Evolutionary conservation across 2,329 filamentous ascomycete genomes (phyloP).

Genomic region (Gyromitra esculenta): DNA sequence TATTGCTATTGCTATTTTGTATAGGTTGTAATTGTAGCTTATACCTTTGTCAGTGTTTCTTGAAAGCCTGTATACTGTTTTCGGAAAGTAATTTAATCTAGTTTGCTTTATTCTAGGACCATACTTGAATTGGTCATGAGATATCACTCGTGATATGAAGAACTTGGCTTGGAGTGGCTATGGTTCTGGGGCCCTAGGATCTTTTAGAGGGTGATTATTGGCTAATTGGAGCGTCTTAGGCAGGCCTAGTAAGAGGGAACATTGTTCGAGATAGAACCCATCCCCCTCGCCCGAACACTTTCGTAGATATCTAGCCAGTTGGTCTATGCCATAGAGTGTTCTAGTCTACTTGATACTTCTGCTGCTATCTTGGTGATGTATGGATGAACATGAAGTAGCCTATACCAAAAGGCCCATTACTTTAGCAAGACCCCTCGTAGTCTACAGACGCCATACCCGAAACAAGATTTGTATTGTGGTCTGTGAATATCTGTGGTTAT

Average conservation of each 20-base stretch:
- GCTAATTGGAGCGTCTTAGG: no score
- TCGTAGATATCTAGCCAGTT: no score
- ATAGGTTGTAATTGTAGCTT: conserved; percentile 13
- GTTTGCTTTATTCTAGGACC: neutral
- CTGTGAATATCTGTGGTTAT: neutral
- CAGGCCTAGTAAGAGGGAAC: no score
- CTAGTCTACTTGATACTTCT: neutral
- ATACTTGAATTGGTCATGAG: neutral
- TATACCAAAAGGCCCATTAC: no score
- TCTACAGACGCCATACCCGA: no score
- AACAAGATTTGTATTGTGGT: neutral
- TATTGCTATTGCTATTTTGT: neutral
- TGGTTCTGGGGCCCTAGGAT: neutral
- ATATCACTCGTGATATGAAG: conserved; percentile 10
- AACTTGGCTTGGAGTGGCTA: neutral
- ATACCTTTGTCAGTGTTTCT: neutral
- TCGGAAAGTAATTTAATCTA: conserved; percentile 17
- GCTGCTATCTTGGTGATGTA: neutral
- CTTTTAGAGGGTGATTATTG: neutral
- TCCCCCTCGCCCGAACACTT: no score
- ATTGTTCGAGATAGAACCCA: no score
- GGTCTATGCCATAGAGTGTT: neutral
- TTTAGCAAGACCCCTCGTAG: no score
- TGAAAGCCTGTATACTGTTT: neutral
- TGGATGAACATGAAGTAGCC: no score